Conservation (phyloP, 768 basidiomycete species). For the Dioszegia hungarica region DNA sequence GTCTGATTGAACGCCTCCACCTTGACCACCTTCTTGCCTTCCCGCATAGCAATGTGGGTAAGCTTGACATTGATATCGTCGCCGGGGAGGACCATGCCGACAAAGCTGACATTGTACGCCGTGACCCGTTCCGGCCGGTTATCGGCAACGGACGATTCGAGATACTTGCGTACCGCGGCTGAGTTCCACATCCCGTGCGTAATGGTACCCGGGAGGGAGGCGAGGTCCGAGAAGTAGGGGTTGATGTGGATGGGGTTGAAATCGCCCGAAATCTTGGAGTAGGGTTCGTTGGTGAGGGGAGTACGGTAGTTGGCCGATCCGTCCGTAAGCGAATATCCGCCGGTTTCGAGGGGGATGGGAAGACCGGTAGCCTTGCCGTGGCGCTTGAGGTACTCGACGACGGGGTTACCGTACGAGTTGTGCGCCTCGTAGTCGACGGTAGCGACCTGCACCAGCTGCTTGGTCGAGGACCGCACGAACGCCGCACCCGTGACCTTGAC, state of each 20-base stretch:
- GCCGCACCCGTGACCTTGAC: slow-evolving; percentile 79
- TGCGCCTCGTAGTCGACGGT: slow-evolving; percentile 81
- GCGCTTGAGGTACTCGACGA: slow-evolving; percentile 85
- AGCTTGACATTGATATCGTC: slow-evolving; percentile 82
- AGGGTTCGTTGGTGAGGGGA: slow-evolving; percentile 59
- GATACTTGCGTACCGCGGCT: slow-evolving; percentile 84
- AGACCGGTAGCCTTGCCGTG: slow-evolving; percentile 77
- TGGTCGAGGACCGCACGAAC: slow-evolving; percentile 81
- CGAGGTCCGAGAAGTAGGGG: slow-evolving; percentile 94
- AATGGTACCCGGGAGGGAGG: slow-evolving; percentile 88
- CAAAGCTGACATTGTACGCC: slow-evolving; percentile 89
- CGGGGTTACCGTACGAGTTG: slow-evolving; percentile 86
- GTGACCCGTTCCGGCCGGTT: slow-evolving; percentile 87
- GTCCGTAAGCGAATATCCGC: slow-evolving; percentile 75
- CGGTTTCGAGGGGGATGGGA: slow-evolving; percentile 69
- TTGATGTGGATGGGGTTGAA: slow-evolving; percentile 99
- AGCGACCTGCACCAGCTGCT: slow-evolving; percentile 81
- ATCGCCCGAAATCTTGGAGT: slow-evolving; percentile 71
- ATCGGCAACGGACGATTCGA: slow-evolving; percentile 90
- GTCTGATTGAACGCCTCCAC: slow-evolving; percentile 77
- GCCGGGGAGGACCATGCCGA: slow-evolving; percentile 92
- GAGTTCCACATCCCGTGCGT: slow-evolving; percentile 97
- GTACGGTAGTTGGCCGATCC: slow-evolving; percentile 66
- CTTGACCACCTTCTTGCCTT: slow-evolving; percentile 86
- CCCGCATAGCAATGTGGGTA: slow-evolving; percentile 83